A percentile compares a stretch with the other conserved stretches of the same genome.
phyloP scores from a whole-genome alignment of 140 eudicot genomes.

The Bidens hawaiensis region DNA sequence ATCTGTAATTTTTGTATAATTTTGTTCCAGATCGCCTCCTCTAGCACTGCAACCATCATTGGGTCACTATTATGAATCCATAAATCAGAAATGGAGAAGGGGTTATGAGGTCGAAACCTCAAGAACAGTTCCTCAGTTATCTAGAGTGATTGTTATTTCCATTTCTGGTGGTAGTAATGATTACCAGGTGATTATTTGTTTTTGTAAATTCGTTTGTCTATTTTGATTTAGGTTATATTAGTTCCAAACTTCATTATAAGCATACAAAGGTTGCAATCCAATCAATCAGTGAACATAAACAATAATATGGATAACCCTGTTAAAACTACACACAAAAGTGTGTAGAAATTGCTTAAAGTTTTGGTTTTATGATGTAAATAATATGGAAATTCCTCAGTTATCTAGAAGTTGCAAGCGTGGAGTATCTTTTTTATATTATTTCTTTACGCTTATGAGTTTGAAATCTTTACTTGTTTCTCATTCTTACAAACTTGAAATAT shows the following conservation, averaged over 20 bases:
- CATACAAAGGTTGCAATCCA: constrained; percentile 8
- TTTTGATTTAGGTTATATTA: background rate
- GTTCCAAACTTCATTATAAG: constrained; percentile 7
- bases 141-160: constrained; percentile 77
- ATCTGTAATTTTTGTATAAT: background rate
- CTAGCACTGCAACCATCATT: constrained; percentile 92
- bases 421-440: background rate
- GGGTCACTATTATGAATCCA: constrained; percentile 70
- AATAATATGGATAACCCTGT: background rate
- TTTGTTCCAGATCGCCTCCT: constrained; percentile 77
- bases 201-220: background rate
- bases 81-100: constrained; percentile 86
- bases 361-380: too few species aligned
- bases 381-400: too few species aligned
- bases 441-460: background rate
- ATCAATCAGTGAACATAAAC: background rate
- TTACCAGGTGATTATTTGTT: constrained; percentile 69
- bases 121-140: constrained; percentile 47
- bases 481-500: background rate
- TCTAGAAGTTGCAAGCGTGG: background rate
- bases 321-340: background rate
- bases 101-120: constrained; percentile 69
- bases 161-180: constrained; percentile 94
- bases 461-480: background rate
- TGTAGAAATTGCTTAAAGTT: background rate